A percentile compares a stretch with the other conserved stretches of the same genome.
Evolutionary conservation across 352 stramenopile species (phyloP).

Genomic region (Globisporangium cylindrosporum): DNA sequence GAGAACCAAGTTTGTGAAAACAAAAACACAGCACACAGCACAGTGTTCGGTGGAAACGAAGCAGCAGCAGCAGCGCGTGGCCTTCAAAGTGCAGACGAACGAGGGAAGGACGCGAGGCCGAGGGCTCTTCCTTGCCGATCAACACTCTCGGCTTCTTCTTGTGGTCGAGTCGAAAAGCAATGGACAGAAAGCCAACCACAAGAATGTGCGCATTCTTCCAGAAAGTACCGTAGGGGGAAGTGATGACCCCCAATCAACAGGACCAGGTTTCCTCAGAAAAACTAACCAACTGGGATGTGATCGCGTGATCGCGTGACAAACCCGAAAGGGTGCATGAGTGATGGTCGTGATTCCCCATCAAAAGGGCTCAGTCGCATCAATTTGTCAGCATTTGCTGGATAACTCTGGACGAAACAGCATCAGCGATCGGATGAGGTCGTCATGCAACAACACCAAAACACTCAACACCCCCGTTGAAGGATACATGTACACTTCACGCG

Average conservation of each 20-base stretch:
- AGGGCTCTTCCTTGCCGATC: too few relatives aligned
- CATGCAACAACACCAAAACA: neutral
- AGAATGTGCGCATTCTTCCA: too few relatives aligned
- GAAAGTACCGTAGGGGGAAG: neutral
- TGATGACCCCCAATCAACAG: neutral
- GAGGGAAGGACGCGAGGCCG: too few relatives aligned
- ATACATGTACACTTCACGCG: neutral
- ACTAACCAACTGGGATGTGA: neutral
- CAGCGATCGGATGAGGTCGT: neutral
- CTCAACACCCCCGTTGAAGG: neutral
- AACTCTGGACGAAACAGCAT: neutral
- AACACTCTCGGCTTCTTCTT: too few relatives aligned
- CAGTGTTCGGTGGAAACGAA: too few relatives aligned
- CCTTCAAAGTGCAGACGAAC: too few relatives aligned
- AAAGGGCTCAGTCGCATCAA: neutral
- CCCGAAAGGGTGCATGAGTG: neutral
- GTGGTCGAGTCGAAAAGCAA: too few relatives aligned
- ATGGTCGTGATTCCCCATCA: slow-evolving; percentile 6
- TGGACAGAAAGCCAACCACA: too few relatives aligned
- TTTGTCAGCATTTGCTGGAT: neutral
- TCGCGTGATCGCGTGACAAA: slow-evolving; percentile 18
- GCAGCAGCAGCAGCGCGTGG: too few relatives aligned
- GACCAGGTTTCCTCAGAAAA: neutral
- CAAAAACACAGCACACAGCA: too few relatives aligned
- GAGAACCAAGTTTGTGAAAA: too few relatives aligned